These are phyloP conservation scores for Bifiguratus adelaidae DNA, from an alignment of 192 early-diverging fungal genomes.

Conservation along the genomic window DNA sequence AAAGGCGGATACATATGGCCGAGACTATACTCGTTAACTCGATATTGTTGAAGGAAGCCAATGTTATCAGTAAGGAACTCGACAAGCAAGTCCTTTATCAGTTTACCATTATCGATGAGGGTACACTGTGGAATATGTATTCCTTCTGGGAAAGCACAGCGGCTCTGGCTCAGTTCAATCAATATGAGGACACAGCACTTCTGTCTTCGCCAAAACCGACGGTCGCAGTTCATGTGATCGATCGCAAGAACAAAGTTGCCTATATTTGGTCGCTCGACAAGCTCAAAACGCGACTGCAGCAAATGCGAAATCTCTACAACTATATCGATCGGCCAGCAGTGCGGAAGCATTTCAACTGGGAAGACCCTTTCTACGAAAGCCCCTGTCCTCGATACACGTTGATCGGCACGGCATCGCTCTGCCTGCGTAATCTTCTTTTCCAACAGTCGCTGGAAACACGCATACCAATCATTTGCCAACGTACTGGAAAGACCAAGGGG, in stretches of 20 bases:
- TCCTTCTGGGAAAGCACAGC: conserved; percentile 42
- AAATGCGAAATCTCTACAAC: conserved; percentile 42
- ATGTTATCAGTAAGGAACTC: conserved; percentile 81
- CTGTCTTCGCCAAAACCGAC: conserved; percentile 29
- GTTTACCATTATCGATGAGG: conserved; percentile 63
- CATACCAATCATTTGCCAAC: conserved; percentile 29
- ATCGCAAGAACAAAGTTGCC: conserved; percentile 35
- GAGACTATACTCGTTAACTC: conserved; percentile 59
- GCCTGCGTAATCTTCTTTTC: conserved; percentile 24
- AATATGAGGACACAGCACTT: conserved; percentile 33
- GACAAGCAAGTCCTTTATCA: conserved; percentile 74
- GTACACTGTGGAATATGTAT: conserved; percentile 29
- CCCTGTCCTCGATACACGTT: conserved; percentile 39
- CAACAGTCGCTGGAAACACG: conserved; percentile 30
- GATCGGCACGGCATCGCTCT: conserved; percentile 34
- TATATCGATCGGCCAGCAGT: conserved; percentile 43
- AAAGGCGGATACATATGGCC: conserved; percentile 48
- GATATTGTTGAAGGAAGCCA: conserved; percentile 78
- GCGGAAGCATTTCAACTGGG: conserved; percentile 40
- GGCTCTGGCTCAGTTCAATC: conserved; percentile 31
- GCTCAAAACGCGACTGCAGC: conserved; percentile 17
- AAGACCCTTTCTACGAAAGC: conserved; percentile 48
- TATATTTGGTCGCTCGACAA: conserved; percentile 34
- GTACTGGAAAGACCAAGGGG: conserved; percentile 28
- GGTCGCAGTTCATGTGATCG: conserved; percentile 42